Evolutionary conservation across 441 rosid genomes (phyloP), one percentile per base, ranked within the genome.

Genomic region (Corymbia calophylla): DNA sequence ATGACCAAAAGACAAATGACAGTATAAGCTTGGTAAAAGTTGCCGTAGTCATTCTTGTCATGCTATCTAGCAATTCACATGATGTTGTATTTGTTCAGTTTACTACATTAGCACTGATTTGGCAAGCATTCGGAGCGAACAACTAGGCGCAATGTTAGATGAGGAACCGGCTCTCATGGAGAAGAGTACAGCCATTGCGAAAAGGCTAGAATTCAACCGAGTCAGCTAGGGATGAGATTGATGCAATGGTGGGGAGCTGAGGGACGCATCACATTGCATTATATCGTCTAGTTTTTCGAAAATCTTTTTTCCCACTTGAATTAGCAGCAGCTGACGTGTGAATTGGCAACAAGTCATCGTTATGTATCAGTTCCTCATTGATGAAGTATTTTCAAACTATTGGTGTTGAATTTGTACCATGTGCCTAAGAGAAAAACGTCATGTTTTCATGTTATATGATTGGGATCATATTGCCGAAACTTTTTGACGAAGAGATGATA

Each of bases 211-310:
- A 58, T 58, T 58, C 25, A 9, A 25, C 14, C 64, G n/a, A 25
- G 14, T 58, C 60, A 55, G 0, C 12, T 55, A 55, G 60, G 27
- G 60, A 21, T 55, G 60, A 55, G 12, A 55, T 21, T 55, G 60
- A 55, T 55, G 60, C 27, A 21, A 3, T 55, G 60, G 60, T 0
- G 5, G 12, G 99, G 99, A 98, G 95, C 93, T 94, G 92, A 95
- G 90, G 86, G 87, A 48, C 90, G 91, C 49, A 55, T 35, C 49
- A 44, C 66, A 60, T 60, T 27, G 66, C 31, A 60, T 60, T 60
- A 60, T 55, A 55, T 27, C 17, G 29, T 89, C 93, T 15, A 53
- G 39, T 49, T 60, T 60, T 60, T 27, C 2, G 8, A n/a, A n/a
- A 5, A 60, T 60, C 31, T 11, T 18, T 77, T 77, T 80, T 5